Evolutionary conservation across 2,329 filamentous ascomycete genomes (phyloP), one percentile per base, ranked within the genome.

Genomic region (Fusarium guadeloupense): DNA sequence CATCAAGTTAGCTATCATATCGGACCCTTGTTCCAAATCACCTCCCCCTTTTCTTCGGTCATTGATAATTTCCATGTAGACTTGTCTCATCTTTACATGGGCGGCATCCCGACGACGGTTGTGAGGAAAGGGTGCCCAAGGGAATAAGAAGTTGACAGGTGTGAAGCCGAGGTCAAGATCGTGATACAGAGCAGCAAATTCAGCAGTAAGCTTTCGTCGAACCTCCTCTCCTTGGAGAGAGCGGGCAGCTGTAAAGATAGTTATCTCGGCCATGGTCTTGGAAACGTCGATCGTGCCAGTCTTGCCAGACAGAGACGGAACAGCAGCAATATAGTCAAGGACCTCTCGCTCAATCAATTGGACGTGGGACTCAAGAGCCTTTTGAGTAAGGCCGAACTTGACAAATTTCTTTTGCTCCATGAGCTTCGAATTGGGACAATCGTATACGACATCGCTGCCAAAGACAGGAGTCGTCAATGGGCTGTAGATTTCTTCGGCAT

Each of bases 381-480:
- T 83, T 54, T 85, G 83, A 2, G 88, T 90, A 28, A 90, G 82
- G 37, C 88, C 87, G 64, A 87, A 86, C 73, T 91, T 90, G 81
- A 90, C 86, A 68, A 90, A 90, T 80, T 91, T 92, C 81, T 94
- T 94, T 78, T 95, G 91, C 77, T 95, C 91, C 90, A 94, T 93
- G 59, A 94, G 82, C 76, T 93, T 93, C 40, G 89, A 80, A 75
- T 93, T 93, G 35, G 91, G 90, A 74, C 90, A 93, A 75, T 94
- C 91, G 75, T 94, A 94, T 42, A 93, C 88, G 37, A 95, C 89
- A 75, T 91, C 87, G 72, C 84, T 86, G 56, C 91, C 91, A 72
- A 95, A 95, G 6, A 85, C 82, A 9, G 83, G 82, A 1, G 77
- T 83, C 6, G 79, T 83, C 35, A 85, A 71, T 6, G 78, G 77